Base-by-base conservation (phyloP, 176 grass and related monocot species). In the Eleusine indica region DNA sequence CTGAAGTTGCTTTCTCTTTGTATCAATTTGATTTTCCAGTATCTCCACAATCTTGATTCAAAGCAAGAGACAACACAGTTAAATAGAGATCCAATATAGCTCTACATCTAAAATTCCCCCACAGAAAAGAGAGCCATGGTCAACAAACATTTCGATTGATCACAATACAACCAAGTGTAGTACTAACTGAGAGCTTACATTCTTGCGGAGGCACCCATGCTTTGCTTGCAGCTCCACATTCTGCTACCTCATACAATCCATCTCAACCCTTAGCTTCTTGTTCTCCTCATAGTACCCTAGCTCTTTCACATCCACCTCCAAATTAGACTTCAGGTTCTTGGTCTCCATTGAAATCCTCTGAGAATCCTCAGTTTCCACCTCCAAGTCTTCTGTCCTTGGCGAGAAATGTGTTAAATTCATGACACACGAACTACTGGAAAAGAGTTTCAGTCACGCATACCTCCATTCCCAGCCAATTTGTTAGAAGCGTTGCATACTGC, bases 311-410 rank as follows among this genome's bases (percentile, higher is more conserved):
- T 67, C 74, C 56, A n/a, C 19, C 17, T 53, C 68, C 38, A 82
- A 52, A 52, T 82, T 68, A 52, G 56, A 35, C 80, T 13, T 74
- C 28, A 82, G 69, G 58, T 72, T 73, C 28, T 49, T 15, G 21
- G 5, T 82, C 17, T 73, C 69, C 54, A 21, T 5, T 21, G 54
- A 19, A 57, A 21, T 19, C 4, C 4, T 21, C 5, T 5, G 17
- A 57, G 3, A 1, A 18, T 57, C 54, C 54, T 57, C 54, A 57
- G 5, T 7, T 21, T 57, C 54, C 54, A 57, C 54, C 54, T 57
- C 54, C 54, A 57, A 57, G 7, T 18, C 54, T 57, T 21, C 0
- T 57, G 54, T 21, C 5, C 54, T 7, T 57, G 18, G 7, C 6
- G 54, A 57, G 5, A 21, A 19, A 4, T 57, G 7, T 19, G 7